Percentiles rank a stretch among this genome's conserved stretches.
Conservation (phyloP, 495 filamentous ascomycete species). For the Xylaria cubensis region DNA sequence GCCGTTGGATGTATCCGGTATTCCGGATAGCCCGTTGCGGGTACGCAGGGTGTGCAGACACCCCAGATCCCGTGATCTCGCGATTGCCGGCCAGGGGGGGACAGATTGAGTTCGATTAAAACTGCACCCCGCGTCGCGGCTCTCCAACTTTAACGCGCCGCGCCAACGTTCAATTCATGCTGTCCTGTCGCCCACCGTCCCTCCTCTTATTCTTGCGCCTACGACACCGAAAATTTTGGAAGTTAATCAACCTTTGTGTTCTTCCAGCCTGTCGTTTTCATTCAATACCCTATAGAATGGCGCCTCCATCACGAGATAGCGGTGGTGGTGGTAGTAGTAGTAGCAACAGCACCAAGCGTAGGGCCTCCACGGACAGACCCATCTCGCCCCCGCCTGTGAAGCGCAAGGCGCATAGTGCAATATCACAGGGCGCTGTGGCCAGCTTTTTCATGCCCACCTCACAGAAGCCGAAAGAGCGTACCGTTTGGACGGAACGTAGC, state of each 20-base stretch:
- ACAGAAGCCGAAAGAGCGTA: conserved; percentile 80
- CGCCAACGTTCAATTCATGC: not conserved
- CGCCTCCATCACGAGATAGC: not conserved
- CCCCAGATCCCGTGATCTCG: conserved; percentile 27
- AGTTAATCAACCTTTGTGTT: not conserved
- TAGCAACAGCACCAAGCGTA: conserved; percentile 34
- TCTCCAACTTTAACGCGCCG: conserved; percentile 5
- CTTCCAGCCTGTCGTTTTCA: not conserved
- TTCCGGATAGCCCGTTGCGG: not conserved
- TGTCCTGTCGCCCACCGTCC: not conserved
- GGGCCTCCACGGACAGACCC: conserved; percentile 31
- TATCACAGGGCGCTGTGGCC: conserved; percentile 73
- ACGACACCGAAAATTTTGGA: not conserved
- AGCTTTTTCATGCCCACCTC: conserved; percentile 91
- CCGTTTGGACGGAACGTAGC: conserved; percentile 73
- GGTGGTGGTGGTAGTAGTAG: conserved; percentile 12
- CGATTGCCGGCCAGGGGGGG: conserved; percentile 13
- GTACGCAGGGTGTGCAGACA: not conserved
- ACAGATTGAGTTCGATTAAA: conserved; percentile 6
- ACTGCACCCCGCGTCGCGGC: conserved; percentile 12
- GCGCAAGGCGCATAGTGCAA: conserved; percentile 71
- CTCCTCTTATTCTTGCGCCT: not conserved
- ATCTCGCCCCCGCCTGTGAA: conserved; percentile 67
- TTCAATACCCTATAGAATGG: not conserved
- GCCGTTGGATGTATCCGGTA: not conserved